phyloP scores from a whole-genome alignment of 1,284 basidiomycete species.

The Cryptococcus sp. region DNA sequence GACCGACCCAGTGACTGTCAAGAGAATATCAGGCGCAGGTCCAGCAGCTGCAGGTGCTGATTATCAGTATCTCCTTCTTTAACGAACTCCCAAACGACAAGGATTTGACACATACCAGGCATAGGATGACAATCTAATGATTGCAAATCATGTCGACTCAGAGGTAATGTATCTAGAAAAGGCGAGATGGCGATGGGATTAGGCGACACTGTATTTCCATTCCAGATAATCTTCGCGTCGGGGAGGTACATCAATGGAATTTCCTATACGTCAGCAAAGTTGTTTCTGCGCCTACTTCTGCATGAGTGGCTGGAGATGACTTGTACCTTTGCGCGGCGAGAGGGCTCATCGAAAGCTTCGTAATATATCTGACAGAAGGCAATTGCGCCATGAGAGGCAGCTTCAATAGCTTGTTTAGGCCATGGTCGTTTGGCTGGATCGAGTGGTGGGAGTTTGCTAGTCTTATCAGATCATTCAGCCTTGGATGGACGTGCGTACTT shows the following conservation, averaged over 20 bases:
- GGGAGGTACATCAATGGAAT: constrained; percentile 38
- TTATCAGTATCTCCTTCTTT: too few relatives aligned
- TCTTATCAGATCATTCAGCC: background rate
- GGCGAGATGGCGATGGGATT: constrained; percentile 21
- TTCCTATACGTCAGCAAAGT: constrained; percentile 19
- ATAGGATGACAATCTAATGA: constrained; percentile 43
- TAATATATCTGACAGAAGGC: constrained; percentile 45
- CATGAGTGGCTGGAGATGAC: too few relatives aligned
- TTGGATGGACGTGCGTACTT: background rate
- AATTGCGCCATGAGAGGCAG: constrained; percentile 42
- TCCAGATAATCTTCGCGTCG: constrained; percentile 40
- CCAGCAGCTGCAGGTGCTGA: constrained; percentile 3
- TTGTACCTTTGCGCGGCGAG: constrained; percentile 28
- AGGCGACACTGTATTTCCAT: constrained; percentile 34
- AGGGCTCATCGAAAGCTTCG: constrained; percentile 43
- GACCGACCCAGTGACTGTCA: constrained; percentile 42
- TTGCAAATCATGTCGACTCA: constrained; percentile 41
- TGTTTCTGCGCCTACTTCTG: background rate
- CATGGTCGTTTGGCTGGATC: constrained; percentile 18
- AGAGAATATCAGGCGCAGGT: constrained; percentile 35
- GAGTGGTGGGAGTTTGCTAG: background rate
- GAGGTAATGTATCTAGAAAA: constrained; percentile 34
- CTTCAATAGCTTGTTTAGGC: constrained; percentile 36
- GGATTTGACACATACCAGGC: constrained; percentile 16
- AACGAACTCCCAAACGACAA: too few relatives aligned